phyloP scores from a whole-genome alignment of 768 basidiomycete genomes.

The Tylopilus vinaceipallidus region DNA sequence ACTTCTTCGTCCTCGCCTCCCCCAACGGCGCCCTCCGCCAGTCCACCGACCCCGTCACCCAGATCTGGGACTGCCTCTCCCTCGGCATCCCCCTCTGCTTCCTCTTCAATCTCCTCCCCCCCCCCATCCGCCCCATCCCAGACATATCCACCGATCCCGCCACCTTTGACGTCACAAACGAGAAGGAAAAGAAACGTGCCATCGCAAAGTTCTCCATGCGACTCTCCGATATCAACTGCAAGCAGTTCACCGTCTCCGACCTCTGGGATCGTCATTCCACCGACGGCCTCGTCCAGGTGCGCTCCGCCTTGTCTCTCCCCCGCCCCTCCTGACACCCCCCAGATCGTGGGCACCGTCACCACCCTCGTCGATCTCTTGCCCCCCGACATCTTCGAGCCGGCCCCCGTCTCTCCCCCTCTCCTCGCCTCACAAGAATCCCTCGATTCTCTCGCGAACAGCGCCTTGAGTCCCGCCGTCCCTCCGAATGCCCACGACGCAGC shows the following conservation, averaged over 20 bases:
- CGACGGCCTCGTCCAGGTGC: conserved; percentile 92
- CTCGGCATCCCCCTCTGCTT: conserved; percentile 93
- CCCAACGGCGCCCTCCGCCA: conserved; percentile 58
- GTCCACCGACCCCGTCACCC: conserved; percentile 89
- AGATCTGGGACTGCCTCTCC: conserved; percentile 92
- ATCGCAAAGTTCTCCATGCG: conserved; percentile 92
- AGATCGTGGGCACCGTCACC: conserved; percentile 91
- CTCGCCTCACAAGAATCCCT: conserved; percentile 56
- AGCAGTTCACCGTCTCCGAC: conserved; percentile 89
- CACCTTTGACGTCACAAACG: conserved; percentile 65
- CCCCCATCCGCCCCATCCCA: conserved; percentile 41
- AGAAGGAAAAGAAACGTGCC: conserved; percentile 85
- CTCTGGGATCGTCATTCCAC: conserved; percentile 89
- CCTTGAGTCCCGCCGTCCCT: conserved; percentile 38
- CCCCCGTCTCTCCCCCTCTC: conserved; percentile 56
- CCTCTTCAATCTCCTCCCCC: conserved; percentile 89
- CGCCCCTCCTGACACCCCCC: not conserved
- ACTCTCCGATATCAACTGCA: conserved; percentile 69
- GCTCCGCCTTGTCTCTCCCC: conserved; percentile 13
- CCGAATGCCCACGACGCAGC: conserved; percentile 62
- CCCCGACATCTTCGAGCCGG: conserved; percentile 60
- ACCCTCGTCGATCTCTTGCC: conserved; percentile 80
- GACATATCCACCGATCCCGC: conserved; percentile 63
- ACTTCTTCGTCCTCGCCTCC: conserved; percentile 64
- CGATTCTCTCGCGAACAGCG: conserved; percentile 53